Percentiles rank a stretch among this genome's conserved stretches.
These are phyloP conservation scores for Wickerhamiella shivajii DNA, from an alignment of 805 yeast species.

Conservation along the genomic window DNA sequence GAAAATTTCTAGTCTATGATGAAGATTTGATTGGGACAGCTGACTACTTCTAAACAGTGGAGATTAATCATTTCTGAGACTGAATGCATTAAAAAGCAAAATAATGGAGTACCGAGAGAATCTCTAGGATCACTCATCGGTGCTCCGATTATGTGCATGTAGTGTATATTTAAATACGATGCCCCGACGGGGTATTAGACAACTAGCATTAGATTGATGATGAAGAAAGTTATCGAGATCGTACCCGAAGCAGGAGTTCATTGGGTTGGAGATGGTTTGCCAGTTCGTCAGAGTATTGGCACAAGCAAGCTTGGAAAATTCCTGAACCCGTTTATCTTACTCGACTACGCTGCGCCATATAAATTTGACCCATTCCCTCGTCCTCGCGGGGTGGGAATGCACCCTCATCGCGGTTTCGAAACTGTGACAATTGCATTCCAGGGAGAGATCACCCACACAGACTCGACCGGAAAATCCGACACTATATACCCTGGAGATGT, in stretches of 20 bases:
- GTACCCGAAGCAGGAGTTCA: background rate
- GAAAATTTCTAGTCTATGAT: too few species aligned
- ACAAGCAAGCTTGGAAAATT: constrained; percentile 3
- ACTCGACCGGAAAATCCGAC: constrained; percentile 76
- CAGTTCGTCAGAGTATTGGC: constrained; percentile 5
- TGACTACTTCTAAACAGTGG: too few species aligned
- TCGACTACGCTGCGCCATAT: constrained; percentile 10
- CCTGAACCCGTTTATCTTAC: constrained; percentile 10
- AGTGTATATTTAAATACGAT: too few species aligned
- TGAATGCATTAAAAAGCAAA: too few species aligned
- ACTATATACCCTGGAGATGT: constrained; percentile 66
- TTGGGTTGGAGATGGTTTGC: constrained; percentile 11
- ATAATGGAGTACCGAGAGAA: too few species aligned
- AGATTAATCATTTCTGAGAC: too few species aligned
- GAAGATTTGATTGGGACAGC: too few species aligned
- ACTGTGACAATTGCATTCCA: constrained; percentile 55
- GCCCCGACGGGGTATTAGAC: too few species aligned
- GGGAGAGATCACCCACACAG: constrained; percentile 68
- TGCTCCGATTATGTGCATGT: too few species aligned
- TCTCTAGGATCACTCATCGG: too few species aligned
- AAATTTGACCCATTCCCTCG: constrained; percentile 4
- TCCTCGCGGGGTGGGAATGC: constrained; percentile 20
- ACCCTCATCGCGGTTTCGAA: constrained; percentile 72
- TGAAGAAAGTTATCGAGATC: background rate
- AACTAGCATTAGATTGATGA: too few species aligned